Evolutionary conservation across 2,329 filamentous ascomycete species (phyloP).

Genomic region (Penicillium hordei): DNA sequence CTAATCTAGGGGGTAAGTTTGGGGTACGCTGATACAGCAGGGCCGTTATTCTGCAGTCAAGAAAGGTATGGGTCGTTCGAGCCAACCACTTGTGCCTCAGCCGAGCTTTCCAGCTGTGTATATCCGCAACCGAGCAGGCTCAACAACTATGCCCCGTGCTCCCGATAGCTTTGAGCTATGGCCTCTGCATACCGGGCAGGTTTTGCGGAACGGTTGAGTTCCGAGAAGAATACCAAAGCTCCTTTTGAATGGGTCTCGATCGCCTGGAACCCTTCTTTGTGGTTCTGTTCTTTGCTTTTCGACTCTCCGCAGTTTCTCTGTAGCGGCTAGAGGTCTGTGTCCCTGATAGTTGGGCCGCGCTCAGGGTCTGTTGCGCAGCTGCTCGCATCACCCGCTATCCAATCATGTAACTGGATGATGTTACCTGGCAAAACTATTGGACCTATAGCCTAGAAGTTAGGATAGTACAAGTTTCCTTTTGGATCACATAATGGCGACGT

Average conservation of each 20-base stretch:
- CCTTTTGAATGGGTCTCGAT: constrained; percentile 8
- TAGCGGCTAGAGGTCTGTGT: constrained; percentile 15
- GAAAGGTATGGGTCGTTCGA: constrained; percentile 11
- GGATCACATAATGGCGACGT: constrained; percentile 3
- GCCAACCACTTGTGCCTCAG: constrained; percentile 17
- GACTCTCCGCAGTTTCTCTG: constrained; percentile 6
- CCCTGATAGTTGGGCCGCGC: constrained; percentile 19
- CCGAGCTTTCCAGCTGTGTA: constrained; percentile 14
- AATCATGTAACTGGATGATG: constrained; percentile 11
- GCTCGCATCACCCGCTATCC: constrained; percentile 8
- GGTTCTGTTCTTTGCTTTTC: constrained; percentile 1
- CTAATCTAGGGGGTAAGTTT: constrained; percentile 11
- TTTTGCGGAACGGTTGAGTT: not conserved
- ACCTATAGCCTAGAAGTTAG: constrained; percentile 1
- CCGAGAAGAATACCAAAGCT: constrained; percentile 19
- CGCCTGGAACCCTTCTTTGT: constrained; percentile 12
- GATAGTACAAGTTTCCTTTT: constrained; percentile 8
- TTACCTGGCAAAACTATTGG: constrained; percentile 17
- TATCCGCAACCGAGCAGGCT: constrained; percentile 21
- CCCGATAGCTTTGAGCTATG: constrained; percentile 7
- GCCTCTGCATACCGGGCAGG: constrained; percentile 10
- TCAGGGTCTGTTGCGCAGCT: constrained; percentile 16
- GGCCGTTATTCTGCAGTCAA: constrained; percentile 9
- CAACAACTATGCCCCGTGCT: constrained; percentile 11
- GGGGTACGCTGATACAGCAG: constrained; percentile 17